These are phyloP conservation scores for Neckera pumila DNA, from an alignment of 225 moss, liverwort and hornwort genomes.

Conservation along the genomic window DNA sequence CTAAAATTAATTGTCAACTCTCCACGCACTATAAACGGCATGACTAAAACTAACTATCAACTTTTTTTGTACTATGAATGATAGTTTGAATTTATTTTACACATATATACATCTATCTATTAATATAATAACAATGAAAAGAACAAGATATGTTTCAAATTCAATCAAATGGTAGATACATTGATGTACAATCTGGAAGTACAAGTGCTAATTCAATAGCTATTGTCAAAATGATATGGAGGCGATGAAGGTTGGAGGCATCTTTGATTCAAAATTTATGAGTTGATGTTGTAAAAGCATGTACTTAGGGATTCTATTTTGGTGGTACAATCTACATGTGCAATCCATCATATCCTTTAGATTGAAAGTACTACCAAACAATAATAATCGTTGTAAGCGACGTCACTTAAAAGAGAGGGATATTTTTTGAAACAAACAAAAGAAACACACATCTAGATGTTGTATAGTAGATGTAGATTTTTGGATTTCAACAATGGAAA, in stretches of 20 bases:
- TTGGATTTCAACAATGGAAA: background rate
- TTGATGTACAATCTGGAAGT: background rate
- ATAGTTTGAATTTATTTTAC: background rate
- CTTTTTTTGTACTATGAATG: background rate
- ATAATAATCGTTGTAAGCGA: background rate
- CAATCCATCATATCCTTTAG: background rate
- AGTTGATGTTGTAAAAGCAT: background rate
- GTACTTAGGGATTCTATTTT: rapidly evolving
- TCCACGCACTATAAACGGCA: rapidly evolving
- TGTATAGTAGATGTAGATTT: background rate
- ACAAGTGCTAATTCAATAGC: background rate
- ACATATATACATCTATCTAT: background rate
- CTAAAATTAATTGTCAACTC: too few species aligned
- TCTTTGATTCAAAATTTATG: background rate
- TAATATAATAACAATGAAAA: background rate
- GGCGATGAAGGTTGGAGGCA: too few species aligned
- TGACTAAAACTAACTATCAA: background rate
- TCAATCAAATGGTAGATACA: background rate
- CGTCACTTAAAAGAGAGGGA: background rate
- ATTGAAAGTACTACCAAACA: background rate
- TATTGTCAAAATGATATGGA: background rate
- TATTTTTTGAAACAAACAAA: background rate
- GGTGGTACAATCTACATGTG: background rate
- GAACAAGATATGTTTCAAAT: background rate
- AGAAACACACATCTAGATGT: background rate